Base-by-base conservation (phyloP, 2,329 filamentous ascomycete genomes). In the Fusarium sp. region DNA sequence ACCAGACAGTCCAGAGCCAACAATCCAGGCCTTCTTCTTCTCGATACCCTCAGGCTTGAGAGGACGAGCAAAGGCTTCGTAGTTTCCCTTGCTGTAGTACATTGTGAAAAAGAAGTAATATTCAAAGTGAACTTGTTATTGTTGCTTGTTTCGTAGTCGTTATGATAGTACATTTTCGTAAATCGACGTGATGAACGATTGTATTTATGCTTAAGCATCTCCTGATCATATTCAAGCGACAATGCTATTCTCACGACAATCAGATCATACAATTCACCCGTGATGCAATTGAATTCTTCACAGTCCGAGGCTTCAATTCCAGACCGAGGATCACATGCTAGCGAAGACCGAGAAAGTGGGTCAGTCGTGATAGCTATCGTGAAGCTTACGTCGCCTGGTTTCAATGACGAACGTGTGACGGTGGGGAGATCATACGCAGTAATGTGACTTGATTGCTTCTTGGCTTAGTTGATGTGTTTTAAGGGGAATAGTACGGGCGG, bases 41-140 rank as follows among this genome's bases (percentile, higher is more conserved):
- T 71, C 69, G 50, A 69, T 71, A 31, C 69, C 69, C 45, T 71
- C 66, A 20, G 69, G 69, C 52, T 71, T 71, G 66, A 71, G 59
- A 24, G 69, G 66, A 14, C 69, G 57, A 38, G 69, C 66, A 62
- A 71, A 69, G 18, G 66, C 66, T 18, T 71, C 66, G 52, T 69
- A 71, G 62, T 71, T 69, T 14, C 69, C 66, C 37, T 59, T 57
- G 59, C 66, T 71, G 59, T 71, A 69, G 34, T 71, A 71, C 69
- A 69, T 71, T 31, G 7, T 66, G 58, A 58, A 50, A 16, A 13
- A 14, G 24, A 42, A 22, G 29, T 42, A 40, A 31, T n/a, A 22
- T 60, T 29, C 22, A 52, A 22, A 20, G 37, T 29, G 22, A 40
- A 42, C 38, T 27, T 59, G 34, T 59, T 60, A 27, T 11, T 42